A percentile compares a stretch with the other conserved stretches of the same genome.
phyloP scores from a whole-genome alignment of 345 rosid genomes.

The Salix udensis region DNA sequence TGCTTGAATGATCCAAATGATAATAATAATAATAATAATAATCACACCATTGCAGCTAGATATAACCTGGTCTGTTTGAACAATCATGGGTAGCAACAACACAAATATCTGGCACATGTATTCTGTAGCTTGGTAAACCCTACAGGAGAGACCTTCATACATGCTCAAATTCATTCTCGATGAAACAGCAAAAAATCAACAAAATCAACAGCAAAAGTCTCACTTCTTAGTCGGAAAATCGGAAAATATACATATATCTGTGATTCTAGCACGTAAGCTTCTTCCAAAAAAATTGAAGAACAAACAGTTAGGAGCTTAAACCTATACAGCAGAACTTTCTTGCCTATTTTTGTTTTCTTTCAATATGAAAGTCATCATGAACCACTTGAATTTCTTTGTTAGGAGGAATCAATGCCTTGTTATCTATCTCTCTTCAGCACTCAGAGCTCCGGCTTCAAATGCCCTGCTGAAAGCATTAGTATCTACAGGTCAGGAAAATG shows the following conservation, averaged over 20 bases:
- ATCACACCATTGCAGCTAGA: too few relatives aligned
- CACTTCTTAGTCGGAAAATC: constrained; percentile 19
- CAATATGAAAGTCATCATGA: constrained; percentile 32
- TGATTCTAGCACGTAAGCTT: constrained; percentile 26
- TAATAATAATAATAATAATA: too few relatives aligned
- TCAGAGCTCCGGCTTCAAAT: constrained; percentile 65
- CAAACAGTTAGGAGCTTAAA: constrained; percentile 42
- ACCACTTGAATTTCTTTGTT: constrained; percentile 23
- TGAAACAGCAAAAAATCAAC: not conserved
- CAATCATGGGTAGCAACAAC: too few relatives aligned
- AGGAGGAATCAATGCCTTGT: constrained; percentile 15
- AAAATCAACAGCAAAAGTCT: constrained; percentile 19
- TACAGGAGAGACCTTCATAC: not conserved
- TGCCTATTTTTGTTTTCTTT: constrained; percentile 4
- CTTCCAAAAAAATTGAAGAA: constrained; percentile 53
- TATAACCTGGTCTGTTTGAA: too few relatives aligned
- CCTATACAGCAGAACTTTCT: constrained; percentile 44
- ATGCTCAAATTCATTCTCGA: constrained; percentile 19
- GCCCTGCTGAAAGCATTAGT: constrained; percentile 33
- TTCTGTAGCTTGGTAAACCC: too few relatives aligned
- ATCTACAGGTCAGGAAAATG: not conserved
- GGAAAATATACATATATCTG: constrained; percentile 32
- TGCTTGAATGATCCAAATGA: too few relatives aligned
- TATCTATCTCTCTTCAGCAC: constrained; percentile 4
- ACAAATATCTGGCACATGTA: too few relatives aligned